These are phyloP conservation scores for Cercophora newfieldiana DNA, from an alignment of 495 filamentous ascomycete genomes.

Conservation along the genomic window DNA sequence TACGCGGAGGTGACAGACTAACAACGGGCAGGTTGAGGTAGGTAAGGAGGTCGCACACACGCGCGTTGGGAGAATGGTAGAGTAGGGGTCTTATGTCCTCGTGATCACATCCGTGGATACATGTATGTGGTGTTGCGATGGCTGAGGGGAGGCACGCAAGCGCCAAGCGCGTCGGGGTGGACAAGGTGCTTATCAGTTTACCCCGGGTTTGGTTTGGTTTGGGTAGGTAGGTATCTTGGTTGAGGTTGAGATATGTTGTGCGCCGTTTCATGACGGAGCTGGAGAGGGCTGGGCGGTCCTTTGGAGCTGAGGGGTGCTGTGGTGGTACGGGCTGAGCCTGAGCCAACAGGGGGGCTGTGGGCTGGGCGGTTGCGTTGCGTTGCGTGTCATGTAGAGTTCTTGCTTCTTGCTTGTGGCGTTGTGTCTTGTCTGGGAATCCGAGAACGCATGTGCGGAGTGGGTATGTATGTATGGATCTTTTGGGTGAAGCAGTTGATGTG, in stretches of 20 bases:
- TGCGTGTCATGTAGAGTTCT: background rate
- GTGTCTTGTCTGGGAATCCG: background rate
- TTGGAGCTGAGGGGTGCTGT: background rate
- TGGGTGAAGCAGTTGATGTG: no score
- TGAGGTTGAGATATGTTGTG: no score
- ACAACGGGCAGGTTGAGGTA: background rate
- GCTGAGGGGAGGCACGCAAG: background rate
- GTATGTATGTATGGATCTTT: no score
- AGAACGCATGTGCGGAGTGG: background rate
- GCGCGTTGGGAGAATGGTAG: background rate
- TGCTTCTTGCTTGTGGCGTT: background rate
- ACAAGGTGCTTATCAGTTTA: background rate
- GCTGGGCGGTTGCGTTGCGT: background rate
- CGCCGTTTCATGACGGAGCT: background rate
- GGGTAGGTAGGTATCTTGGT: no score
- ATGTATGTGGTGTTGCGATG: background rate
- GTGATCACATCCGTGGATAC: background rate
- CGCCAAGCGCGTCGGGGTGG: background rate
- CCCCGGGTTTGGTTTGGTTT: background rate
- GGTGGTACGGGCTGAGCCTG: background rate
- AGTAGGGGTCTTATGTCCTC: background rate
- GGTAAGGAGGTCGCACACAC: background rate
- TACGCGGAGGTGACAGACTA: background rate
- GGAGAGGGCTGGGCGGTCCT: background rate
- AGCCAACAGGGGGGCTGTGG: no score